Base-by-base conservation (phyloP, 768 basidiomycete species). In the Lepiota venenata region DNA sequence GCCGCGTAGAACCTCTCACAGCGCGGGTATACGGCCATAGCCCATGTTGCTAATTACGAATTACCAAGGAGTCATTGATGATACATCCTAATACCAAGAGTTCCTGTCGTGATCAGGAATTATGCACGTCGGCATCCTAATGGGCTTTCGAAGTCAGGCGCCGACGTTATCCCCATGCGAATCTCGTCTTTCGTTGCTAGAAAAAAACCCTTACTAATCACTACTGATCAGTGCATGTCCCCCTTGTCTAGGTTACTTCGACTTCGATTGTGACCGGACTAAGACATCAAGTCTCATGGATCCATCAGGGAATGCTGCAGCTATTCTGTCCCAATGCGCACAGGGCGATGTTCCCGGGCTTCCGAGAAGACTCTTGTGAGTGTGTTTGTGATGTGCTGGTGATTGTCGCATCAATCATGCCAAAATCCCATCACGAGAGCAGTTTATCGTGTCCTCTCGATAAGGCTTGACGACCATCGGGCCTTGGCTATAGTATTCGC, bases 361-460 rank as follows among this genome's bases (percentile, higher is more conserved):
- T 5, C 27, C 18, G 14, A 42, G 21, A 22, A 32, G 27, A 25
- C 11, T 8, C 37, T 38, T 16, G 20, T 20, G 20, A 38, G n/a
- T 20, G 38, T 49, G 25, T n/a, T 12, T 29, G 14, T 15, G n/a
- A n/a, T 27, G 47, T 38, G 21, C 36, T 50, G 37, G 18, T 50
- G 46, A 35, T 50, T 21, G 49, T 50, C 27, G 49, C 49, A 50
- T 50, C 49, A 50, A 9, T 32, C 49, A 40, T 50, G 49, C 40
- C 49, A 42, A 42, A 32, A 32, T 11, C 32, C 4, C 32, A 32
- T 32, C 32, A 32, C 32, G 10, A 9, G 32, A 32, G 32, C 32
- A 32, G 6, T 32, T 32, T 2, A 32, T 32, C 32, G 10, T 8
- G 9, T 9, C 32, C 32, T 32, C 32, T 32, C 32, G 32, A 11